Evolutionary conservation across 495 filamentous ascomycete species (phyloP).

Genomic region (Xylaria longipes): DNA sequence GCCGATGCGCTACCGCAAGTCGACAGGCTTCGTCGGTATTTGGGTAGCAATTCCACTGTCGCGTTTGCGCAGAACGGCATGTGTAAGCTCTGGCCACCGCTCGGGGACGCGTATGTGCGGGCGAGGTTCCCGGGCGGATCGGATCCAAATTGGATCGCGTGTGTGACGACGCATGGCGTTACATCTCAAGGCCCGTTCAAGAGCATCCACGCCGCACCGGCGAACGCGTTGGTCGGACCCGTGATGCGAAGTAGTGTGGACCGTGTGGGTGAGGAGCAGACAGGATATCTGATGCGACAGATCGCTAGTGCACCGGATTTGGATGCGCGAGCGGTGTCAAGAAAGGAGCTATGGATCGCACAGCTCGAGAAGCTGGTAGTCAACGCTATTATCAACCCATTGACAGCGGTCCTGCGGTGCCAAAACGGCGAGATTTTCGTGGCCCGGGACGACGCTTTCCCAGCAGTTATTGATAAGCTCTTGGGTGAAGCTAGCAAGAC

Average conservation of each 20-base stretch:
- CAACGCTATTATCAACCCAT: constrained; percentile 80
- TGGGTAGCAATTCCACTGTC: constrained; percentile 68
- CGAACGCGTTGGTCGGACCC: constrained; percentile 47
- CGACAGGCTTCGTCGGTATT: constrained; percentile 62
- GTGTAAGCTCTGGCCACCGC: constrained; percentile 70
- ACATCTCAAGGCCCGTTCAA: constrained; percentile 62
- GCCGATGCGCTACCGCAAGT: constrained; percentile 66
- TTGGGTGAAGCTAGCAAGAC: constrained; percentile 70
- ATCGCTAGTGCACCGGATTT: constrained; percentile 46
- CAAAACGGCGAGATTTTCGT: constrained; percentile 76
- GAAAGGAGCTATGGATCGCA: constrained; percentile 59
- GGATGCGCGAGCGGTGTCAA: constrained; percentile 48
- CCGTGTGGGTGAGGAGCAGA: constrained; percentile 12
- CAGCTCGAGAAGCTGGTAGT: constrained; percentile 69
- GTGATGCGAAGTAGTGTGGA: constrained; percentile 39
- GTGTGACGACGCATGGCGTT: constrained; percentile 78
- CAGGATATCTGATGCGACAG: constrained; percentile 32
- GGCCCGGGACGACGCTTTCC: constrained; percentile 59
- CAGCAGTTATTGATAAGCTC: constrained; percentile 57
- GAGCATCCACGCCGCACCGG: constrained; percentile 69
- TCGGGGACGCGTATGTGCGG: constrained; percentile 46
- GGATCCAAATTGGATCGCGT: constrained; percentile 68
- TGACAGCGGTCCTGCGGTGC: constrained; percentile 75
- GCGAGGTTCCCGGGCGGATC: constrained; percentile 48
- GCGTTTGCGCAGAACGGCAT: constrained; percentile 86